A percentile compares a stretch with the other conserved stretches of the same genome.
phyloP scores from a whole-genome alignment of 495 filamentous ascomycete species.

The Penicillium cosmopolitanum region DNA sequence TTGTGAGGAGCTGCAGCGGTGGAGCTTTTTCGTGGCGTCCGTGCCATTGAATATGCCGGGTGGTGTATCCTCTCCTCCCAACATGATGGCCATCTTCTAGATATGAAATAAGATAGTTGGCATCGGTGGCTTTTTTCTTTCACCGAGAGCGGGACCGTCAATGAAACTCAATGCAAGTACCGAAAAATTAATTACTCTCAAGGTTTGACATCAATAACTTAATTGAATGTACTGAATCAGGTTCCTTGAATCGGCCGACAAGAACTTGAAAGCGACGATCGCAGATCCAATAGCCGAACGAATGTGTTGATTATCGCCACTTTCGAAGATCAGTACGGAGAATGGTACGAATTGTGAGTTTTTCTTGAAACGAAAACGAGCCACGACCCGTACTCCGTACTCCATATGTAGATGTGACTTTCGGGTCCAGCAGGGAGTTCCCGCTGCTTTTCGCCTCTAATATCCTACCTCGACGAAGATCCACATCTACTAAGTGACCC shows the following conservation, averaged over 20 bases:
- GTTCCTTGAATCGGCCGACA: background rate
- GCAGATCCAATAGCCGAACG: background rate
- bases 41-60: slow-evolving; percentile 58
- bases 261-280: too few species aligned
- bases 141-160: slow-evolving; percentile 12
- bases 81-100: slow-evolving; percentile 52
- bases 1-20: slow-evolving; percentile 49
- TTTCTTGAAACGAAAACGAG: background rate
- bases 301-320: background rate
- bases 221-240: background rate
- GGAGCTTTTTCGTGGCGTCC: slow-evolving; percentile 58
- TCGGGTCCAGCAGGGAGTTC: too few species aligned
- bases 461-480: background rate
- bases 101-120: background rate
- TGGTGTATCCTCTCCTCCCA: slow-evolving; percentile 54
- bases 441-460: background rate
- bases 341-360: background rate
- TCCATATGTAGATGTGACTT: background rate
- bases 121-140: background rate
- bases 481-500: background rate
- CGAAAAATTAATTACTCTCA: background rate
- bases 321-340: background rate
- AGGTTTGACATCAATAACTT: background rate
- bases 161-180: slow-evolving; percentile 1
- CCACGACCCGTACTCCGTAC: background rate